Evolutionary conservation across 345 rosid species (phyloP), one percentile per base, ranked within the genome.

Genomic region (Linum trigynum): DNA sequence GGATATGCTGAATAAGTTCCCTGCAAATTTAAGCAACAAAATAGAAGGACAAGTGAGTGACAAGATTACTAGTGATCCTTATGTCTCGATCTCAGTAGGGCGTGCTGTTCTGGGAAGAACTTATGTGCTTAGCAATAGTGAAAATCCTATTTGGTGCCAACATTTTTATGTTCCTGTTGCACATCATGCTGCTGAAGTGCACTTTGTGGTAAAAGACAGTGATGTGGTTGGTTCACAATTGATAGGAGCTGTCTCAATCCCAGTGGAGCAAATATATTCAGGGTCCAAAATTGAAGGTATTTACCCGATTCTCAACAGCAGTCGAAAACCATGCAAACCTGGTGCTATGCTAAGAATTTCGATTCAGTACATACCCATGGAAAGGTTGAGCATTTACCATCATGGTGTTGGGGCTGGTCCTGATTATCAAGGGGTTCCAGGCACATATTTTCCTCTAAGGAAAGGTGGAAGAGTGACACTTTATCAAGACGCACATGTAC

Each of bases 401-500:
- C 71, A 72, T 3, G 97, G 97, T 39, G 94, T 92, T 9, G 98
- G 98, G 63, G 85, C 85, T 0, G 98, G 97, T 72, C 96, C 97
- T 62, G 78, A 81, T 48, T 84, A 86, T 78, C 62, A 66, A 32
- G 98, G 98, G 50, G 97, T 90, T n/a, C 90, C 96, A 59, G 96
- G 85, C 62, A 90, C 98, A 41, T 92, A 92, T 76, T 92, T 90
- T 74, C 98, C 98, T 11, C 91, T 90, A 62, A 79, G 97, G 74
- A 81, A 84, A 81, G 90, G 96, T 57, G 94, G 91, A 57, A 79
- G 40, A 5, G 91, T 92, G 64, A 88, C 90, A 58, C 87, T 90
- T 74, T 92, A 92, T 76, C 98, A 92, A 81, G 98, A 92, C 76
- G 97, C 97, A 35, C 89, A 92, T 75, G 97, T 90, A 65, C 87